Base-by-base conservation (phyloP, 2,329 filamentous ascomycete genomes). In the Aaosphaeria arxii region DNA sequence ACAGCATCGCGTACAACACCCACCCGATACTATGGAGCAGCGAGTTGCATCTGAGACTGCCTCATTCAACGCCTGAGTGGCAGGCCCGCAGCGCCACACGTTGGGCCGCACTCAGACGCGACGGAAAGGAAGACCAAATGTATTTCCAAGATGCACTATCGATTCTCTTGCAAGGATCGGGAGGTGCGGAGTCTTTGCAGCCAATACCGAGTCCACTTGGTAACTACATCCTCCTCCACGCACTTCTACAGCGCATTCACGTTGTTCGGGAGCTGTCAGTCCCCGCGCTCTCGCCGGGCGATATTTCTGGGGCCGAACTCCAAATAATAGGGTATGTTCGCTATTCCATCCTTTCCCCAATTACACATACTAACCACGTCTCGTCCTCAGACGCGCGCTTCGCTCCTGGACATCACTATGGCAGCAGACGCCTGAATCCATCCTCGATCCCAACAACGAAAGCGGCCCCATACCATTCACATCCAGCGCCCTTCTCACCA, bases 401-500 rank as follows among this genome's bases (percentile, higher is more conserved):
- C 62, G 60, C 13, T 61, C 57, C 6, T 71, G 67, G 66, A 68
- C 66, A 6, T 63, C 61, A 1, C 50, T 65, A 5, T 69, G 66
- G 64, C 63, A 65, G 44, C 63, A 64, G 31, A 62, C 64, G 2
- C 64, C 66, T 1, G 66, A 70, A 47, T 68, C 64, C 0, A 67
- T 63, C 11, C 56, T 70, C 0, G 67, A 71, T 38, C 66, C 66
- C 1, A 67, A 67, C 42, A 67, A 70, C 42, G 60, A 64, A 11
- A 67, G 65, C 40, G 66, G 67, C 0, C 67, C 67, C 0, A 65
- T 70, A 5, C 64, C 66, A 0, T 70, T 70, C 49, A 78, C 74
- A 0, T 77, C 75, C 2, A 76, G 71, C 43, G 72, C 75, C 0
- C 64, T 78, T 0, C 63, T 77, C 0, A 71, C 72, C 0, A 66